Conservation (phyloP, 2,329 filamentous ascomycete species). For the Tolypocladium inflatum region DNA sequence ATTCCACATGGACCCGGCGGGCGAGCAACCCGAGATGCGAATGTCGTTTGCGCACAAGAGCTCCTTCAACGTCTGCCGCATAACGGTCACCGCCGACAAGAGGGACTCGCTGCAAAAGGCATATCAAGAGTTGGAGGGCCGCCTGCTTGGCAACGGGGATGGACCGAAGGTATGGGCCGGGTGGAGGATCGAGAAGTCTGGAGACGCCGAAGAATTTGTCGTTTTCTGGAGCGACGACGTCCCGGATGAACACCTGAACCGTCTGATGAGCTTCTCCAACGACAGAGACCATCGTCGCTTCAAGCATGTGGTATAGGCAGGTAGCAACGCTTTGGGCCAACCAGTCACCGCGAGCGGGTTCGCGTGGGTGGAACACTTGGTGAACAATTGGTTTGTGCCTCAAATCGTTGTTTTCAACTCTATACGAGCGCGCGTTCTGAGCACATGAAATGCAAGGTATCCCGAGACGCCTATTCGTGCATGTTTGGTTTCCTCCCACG, state of each 20-base stretch:
- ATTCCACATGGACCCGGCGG: slow-evolving; percentile 30
- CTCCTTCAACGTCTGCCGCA: slow-evolving; percentile 24
- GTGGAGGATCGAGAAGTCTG: slow-evolving; percentile 31
- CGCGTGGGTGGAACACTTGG: background rate
- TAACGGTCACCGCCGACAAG: slow-evolving; percentile 19
- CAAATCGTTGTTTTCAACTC: slow-evolving; percentile 25
- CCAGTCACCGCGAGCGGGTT: background rate
- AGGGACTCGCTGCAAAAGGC: slow-evolving; percentile 22
- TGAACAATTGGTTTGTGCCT: slow-evolving; percentile 12
- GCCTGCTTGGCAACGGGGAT: slow-evolving; percentile 18
- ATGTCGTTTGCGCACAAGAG: slow-evolving; percentile 14
- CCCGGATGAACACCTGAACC: slow-evolving; percentile 20
- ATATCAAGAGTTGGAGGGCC: slow-evolving; percentile 22
- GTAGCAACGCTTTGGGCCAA: background rate
- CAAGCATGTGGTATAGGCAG: slow-evolving; percentile 12
- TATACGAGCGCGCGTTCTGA: slow-evolving; percentile 29
- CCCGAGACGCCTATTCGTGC: slow-evolving; percentile 45
- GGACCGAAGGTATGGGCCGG: slow-evolving; percentile 25
- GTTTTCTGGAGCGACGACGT: slow-evolving; percentile 28
- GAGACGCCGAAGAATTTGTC: slow-evolving; percentile 25
- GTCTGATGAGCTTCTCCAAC: slow-evolving; percentile 12
- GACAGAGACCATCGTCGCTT: slow-evolving; percentile 12
- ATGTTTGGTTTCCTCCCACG: slow-evolving; percentile 22
- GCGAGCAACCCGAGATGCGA: slow-evolving; percentile 11
- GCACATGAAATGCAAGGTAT: slow-evolving; percentile 43